These are phyloP conservation scores for Penicillium oxalicum DNA, from an alignment of 2,329 filamentous ascomycete genomes.

Conservation along the genomic window DNA sequence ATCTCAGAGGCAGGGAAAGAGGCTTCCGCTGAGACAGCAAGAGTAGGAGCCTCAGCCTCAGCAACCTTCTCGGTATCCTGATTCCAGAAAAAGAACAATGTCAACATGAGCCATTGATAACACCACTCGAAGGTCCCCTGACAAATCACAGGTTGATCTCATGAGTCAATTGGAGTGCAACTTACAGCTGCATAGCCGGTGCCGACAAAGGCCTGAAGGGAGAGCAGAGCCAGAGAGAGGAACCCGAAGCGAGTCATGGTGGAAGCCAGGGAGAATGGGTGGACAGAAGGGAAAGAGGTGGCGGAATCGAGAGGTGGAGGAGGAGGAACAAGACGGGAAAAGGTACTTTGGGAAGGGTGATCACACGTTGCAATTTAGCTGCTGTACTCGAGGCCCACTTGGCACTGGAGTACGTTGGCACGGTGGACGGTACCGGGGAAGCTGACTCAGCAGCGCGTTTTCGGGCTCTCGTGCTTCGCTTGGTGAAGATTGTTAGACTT, in stretches of 20 bases:
- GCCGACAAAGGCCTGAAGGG: slow-evolving; percentile 61
- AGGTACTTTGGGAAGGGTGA: slow-evolving; percentile 15
- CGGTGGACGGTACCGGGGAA: slow-evolving; percentile 14
- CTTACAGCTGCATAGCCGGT: slow-evolving; percentile 58
- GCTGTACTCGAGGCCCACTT: slow-evolving; percentile 21
- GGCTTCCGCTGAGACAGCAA: slow-evolving; percentile 51
- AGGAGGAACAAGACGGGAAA: not conserved
- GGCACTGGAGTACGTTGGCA: too few relatives aligned
- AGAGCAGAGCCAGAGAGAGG: slow-evolving; percentile 65
- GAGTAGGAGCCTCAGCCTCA: slow-evolving; percentile 56
- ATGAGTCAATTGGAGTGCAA: slow-evolving; percentile 19
- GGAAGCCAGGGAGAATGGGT: slow-evolving; percentile 21
- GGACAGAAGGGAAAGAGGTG: not conserved
- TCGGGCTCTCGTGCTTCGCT: slow-evolving; percentile 1
- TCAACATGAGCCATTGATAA: slow-evolving; percentile 19
- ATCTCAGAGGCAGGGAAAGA: slow-evolving; percentile 66
- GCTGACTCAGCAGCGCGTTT: slow-evolving; percentile 17
- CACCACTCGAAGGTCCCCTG: not conserved
- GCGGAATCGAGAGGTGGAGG: slow-evolving; percentile 7
- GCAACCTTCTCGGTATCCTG: slow-evolving; percentile 57
- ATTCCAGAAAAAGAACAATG: slow-evolving; percentile 9
- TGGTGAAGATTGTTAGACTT: slow-evolving; percentile 12
- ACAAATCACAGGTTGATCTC: slow-evolving; percentile 2
- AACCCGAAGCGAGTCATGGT: slow-evolving; percentile 69
- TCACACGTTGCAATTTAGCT: slow-evolving; percentile 21